Conservation (phyloP, 129 eudicot species). For the Chrysanthemum lavandulifolium region DNA sequence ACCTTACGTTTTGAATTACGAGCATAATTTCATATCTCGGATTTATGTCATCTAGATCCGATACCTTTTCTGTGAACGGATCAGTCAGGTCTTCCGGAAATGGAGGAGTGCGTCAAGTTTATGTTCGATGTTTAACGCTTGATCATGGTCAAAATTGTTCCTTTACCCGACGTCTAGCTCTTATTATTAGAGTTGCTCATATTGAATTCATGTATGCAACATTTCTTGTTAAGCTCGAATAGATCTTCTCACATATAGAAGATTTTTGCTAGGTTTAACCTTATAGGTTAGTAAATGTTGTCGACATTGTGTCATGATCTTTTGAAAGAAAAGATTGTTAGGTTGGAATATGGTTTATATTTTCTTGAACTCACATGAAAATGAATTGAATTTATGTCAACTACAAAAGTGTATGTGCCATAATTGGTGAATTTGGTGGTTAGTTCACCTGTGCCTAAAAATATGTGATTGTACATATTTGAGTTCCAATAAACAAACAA, state of each 20-base stretch:
- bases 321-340: background rate
- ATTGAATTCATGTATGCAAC: too few relatives aligned
- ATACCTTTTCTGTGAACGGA: background rate
- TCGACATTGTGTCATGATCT: too few relatives aligned
- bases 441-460: slow-evolving; percentile 19
- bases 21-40: too few relatives aligned
- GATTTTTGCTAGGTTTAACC: too few relatives aligned
- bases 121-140: background rate
- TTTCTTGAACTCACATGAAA: background rate
- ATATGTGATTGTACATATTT: slow-evolving; percentile 7
- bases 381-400: slow-evolving; percentile 8
- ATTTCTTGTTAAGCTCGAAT: too few relatives aligned
- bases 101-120: background rate
- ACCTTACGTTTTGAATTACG: too few relatives aligned
- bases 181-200: too few relatives aligned
- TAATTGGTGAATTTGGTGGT: slow-evolving; percentile 26
- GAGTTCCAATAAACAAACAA: background rate
- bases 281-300: too few relatives aligned
- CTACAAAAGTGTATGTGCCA: slow-evolving; percentile 12
- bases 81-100: background rate
- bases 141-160: too few relatives aligned
- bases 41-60: background rate
- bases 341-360: background rate
- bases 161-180: too few relatives aligned
- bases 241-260: too few relatives aligned